These are phyloP conservation scores for Pelargonium nanum DNA, from an alignment of 345 rosid species.

Conservation along the genomic window DNA sequence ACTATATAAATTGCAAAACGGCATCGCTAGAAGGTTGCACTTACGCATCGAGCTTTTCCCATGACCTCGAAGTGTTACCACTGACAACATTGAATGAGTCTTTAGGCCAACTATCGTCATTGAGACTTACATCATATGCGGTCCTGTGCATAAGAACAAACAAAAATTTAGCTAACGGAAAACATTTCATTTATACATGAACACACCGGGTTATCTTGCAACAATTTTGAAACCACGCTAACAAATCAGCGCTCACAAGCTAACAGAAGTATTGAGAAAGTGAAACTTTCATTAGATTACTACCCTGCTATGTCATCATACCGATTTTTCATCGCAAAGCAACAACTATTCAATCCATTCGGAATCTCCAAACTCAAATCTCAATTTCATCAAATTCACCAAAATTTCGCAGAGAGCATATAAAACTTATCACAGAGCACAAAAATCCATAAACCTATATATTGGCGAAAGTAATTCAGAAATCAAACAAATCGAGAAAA, in stretches of 20 bases:
- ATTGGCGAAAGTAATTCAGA: no score
- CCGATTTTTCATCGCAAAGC: not conserved
- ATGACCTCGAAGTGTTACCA: slow-evolving; percentile 70
- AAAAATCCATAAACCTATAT: no score
- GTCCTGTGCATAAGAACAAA: slow-evolving; percentile 36
- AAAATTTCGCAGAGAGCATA: no score
- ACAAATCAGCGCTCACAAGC: not conserved
- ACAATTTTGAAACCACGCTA: not conserved
- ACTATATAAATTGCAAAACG: not conserved
- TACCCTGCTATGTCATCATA: not conserved
- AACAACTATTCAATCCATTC: not conserved
- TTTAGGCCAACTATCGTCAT: slow-evolving; percentile 63
- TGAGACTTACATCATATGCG: slow-evolving; percentile 66
- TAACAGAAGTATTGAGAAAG: not conserved
- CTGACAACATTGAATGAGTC: slow-evolving; percentile 45
- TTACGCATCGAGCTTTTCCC: slow-evolving; percentile 98
- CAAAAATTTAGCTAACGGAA: not conserved
- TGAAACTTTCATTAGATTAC: not conserved
- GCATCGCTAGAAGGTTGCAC: slow-evolving; percentile 14
- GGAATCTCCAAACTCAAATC: no score
- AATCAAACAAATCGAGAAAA: no score
- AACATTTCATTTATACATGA: no score
- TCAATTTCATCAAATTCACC: no score
- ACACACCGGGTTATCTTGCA: no score
- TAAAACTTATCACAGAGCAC: no score